Conservation (phyloP, 73 alveolate genomes). For the Uronychia setigera region DNA sequence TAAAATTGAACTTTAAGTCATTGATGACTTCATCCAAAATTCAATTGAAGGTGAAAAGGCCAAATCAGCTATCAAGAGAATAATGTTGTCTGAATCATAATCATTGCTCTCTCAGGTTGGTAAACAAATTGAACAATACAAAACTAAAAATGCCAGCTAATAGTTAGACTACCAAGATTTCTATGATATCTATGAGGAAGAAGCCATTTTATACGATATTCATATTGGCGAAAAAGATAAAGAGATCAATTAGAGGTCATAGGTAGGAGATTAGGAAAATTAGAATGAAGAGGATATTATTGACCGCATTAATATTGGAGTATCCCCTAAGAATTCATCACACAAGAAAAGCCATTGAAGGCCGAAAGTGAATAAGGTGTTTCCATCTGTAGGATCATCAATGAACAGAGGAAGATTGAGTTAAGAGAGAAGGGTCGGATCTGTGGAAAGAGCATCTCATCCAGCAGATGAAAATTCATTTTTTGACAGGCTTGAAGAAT, state of each 20-base stretch:
- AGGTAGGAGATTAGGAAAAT: not conserved
- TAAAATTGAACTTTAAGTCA: not conserved
- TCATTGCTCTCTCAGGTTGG: not conserved
- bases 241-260: not conserved
- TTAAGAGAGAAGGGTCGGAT: not conserved
- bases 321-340: not conserved
- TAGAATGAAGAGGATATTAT: not conserved
- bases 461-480: not conserved
- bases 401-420: not conserved
- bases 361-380: not conserved
- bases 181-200: not conserved
- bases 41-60: not conserved
- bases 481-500: not conserved
- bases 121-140: not conserved
- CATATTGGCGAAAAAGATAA: not conserved
- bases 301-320: not conserved
- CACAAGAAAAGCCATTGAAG: not conserved
- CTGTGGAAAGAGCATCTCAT: not conserved
- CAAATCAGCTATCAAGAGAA: not conserved
- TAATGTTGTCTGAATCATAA: not conserved
- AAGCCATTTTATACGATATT: not conserved
- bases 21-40: not conserved
- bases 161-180: not conserved
- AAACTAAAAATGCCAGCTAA: not conserved
- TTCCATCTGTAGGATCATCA: not conserved